These are phyloP conservation scores for Linnemannia zychae DNA, from an alignment of 192 early-diverging fungal genomes.

Conservation along the genomic window DNA sequence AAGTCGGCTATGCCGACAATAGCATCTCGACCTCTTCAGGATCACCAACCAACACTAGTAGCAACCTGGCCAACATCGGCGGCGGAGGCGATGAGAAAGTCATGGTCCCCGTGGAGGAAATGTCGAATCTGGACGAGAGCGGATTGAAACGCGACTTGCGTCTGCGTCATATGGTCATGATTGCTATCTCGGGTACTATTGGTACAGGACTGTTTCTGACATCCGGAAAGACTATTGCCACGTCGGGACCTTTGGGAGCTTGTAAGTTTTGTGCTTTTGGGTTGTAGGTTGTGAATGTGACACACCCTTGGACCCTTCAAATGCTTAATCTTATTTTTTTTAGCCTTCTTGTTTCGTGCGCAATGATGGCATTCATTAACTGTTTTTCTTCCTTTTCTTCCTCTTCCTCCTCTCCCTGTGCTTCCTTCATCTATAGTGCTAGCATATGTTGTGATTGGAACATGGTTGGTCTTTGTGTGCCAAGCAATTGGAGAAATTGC, in stretches of 20 bases:
- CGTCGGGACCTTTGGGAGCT: constrained; percentile 53
- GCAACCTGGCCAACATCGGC: not conserved
- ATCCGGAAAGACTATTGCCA: constrained; percentile 45
- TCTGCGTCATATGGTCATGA: constrained; percentile 73
- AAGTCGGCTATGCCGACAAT: not conserved
- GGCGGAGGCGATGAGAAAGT: constrained; percentile 17
- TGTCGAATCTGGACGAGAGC: constrained; percentile 16
- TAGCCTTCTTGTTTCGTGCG: not conserved
- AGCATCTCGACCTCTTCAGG: not conserved
- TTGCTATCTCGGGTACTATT: constrained; percentile 43
- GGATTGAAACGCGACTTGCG: constrained; percentile 54
- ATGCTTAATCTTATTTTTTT: not conserved
- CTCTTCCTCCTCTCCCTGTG: not conserved
- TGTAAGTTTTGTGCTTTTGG: constrained; percentile 13
- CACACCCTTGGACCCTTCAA: not conserved
- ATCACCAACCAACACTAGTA: not conserved
- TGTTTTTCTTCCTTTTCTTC: not conserved
- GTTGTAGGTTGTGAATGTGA: not conserved
- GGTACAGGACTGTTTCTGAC: constrained; percentile 42
- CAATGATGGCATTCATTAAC: not conserved
- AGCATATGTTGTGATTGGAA: constrained; percentile 32
- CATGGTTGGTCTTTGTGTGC: constrained; percentile 41
- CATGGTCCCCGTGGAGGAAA: constrained; percentile 25
- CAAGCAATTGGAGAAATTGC: constrained; percentile 47
- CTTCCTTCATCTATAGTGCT: constrained; percentile 11